Percentiles rank a stretch among this genome's conserved stretches.
Conservation (phyloP, 2,329 filamentous ascomycete species). For the Coniella vitis region DNA sequence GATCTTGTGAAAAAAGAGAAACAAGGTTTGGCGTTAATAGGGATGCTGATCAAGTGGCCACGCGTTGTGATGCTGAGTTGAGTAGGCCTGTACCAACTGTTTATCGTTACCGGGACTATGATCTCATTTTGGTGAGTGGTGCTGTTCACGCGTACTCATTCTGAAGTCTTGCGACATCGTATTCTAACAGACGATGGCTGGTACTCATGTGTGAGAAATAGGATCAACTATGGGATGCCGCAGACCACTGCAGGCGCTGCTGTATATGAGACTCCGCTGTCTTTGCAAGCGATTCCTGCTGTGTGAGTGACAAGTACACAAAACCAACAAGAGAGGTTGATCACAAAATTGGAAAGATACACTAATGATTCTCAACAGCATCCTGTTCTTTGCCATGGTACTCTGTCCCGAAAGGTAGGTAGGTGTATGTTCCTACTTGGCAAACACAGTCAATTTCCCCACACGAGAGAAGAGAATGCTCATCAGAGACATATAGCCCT, state of each 20-base stretch:
- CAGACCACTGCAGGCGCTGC: conserved; percentile 40
- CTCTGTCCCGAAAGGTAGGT: conserved; percentile 45
- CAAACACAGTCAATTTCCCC: no score
- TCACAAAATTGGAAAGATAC: no score
- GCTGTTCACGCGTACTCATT: no score
- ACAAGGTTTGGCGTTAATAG: no score
- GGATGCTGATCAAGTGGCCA: no score
- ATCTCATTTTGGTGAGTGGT: conserved; percentile 31
- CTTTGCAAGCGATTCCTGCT: conserved; percentile 59
- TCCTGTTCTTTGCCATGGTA: conserved; percentile 54
- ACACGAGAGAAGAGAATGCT: no score
- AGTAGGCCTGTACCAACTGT: conserved; percentile 41
- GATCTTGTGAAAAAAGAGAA: no score
- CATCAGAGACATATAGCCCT: conserved; percentile 38
- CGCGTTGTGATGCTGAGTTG: neutral
- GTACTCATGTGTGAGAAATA: conserved; percentile 36
- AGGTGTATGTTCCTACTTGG: no score
- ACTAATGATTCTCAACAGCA: conserved; percentile 18
- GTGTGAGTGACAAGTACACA: conserved; percentile 27
- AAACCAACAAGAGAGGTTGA: no score
- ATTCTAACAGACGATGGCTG: neutral
- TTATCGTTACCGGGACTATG: conserved; percentile 39
- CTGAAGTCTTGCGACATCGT: no score
- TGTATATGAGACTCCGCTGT: conserved; percentile 55
- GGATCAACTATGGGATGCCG: conserved; percentile 48